Percentiles rank a stretch among this genome's conserved stretches.
Evolutionary conservation across 257 asterid species (phyloP).

Genomic region (Jaltomata sinuosa): DNA sequence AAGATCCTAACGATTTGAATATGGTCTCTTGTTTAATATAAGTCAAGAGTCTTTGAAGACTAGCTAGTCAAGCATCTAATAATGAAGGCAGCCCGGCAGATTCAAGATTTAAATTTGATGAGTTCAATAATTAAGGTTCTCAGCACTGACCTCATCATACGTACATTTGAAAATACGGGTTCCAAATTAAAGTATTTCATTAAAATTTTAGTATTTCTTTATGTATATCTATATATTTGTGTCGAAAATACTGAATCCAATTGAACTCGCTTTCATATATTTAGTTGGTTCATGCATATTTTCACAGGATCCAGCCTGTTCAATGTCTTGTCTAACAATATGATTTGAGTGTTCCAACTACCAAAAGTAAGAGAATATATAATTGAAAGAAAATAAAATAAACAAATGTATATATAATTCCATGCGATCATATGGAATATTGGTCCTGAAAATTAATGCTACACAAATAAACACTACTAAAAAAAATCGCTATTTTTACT

Average conservation of each 20-base stretch:
- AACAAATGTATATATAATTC: neutral
- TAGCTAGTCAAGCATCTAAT: neutral
- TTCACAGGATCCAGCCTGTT: neutral
- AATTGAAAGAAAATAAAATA: neutral
- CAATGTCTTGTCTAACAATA: neutral
- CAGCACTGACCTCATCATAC: neutral
- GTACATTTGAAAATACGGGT: neutral
- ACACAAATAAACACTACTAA: too few relatives aligned
- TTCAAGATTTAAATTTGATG: neutral
- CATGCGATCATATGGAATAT: neutral
- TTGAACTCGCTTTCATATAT: neutral
- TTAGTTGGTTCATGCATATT: neutral
- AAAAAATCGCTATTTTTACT: too few relatives aligned
- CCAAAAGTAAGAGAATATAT: neutral
- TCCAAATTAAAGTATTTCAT: neutral
- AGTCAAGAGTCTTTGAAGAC: neutral
- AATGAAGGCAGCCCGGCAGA: neutral
- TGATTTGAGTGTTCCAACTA: neutral
- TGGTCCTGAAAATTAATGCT: neutral
- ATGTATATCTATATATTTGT: neutral
- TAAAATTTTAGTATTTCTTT: neutral
- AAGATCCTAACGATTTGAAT: neutral
- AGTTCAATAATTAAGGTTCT: neutral
- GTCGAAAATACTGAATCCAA: neutral
- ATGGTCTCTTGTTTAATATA: neutral